phyloP scores from a whole-genome alignment of 192 early-diverging fungal genomes.

The Coemansia sp. region DNA sequence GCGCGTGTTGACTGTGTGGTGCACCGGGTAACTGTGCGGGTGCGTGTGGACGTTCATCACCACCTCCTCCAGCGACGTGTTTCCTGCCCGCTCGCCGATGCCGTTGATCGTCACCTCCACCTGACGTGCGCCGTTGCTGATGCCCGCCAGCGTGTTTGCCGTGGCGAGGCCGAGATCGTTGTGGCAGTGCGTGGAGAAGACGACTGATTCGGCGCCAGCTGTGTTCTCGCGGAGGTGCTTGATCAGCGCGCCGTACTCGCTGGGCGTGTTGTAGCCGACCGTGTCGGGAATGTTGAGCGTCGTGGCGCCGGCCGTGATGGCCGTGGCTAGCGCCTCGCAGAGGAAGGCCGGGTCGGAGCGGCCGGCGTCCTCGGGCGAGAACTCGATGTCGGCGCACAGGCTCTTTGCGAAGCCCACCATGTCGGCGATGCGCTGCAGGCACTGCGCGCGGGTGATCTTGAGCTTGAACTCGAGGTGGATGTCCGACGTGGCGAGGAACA shows the following conservation, averaged over 20 bases:
- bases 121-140: slow-evolving; percentile 89
- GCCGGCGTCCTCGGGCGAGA: slow-evolving; percentile 94
- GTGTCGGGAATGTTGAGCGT: slow-evolving; percentile 99
- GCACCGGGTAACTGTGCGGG: slow-evolving; percentile 82
- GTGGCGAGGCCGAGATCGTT: slow-evolving; percentile 97
- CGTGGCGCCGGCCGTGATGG: slow-evolving; percentile 88
- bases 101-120: slow-evolving; percentile 98
- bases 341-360: slow-evolving; percentile 88
- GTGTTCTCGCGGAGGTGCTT: slow-evolving; percentile 78
- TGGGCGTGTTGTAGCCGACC: slow-evolving; percentile 92
- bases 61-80: slow-evolving; percentile 94
- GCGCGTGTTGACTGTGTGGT: slow-evolving; percentile 87
- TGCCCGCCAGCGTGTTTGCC: slow-evolving; percentile 90
- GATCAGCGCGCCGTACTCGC: slow-evolving; percentile 87
- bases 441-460: slow-evolving; percentile 84
- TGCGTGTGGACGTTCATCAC: slow-evolving; percentile 96
- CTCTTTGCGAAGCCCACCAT: slow-evolving; percentile 79
- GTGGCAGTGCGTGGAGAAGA: slow-evolving; percentile 98
- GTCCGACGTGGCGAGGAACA: slow-evolving; percentile 95
- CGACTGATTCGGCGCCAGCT: slow-evolving; percentile 64
- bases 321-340: slow-evolving; percentile 75
- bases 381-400: slow-evolving; percentile 88
- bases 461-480: slow-evolving; percentile 95
- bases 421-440: slow-evolving; percentile 74
- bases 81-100: slow-evolving; percentile 98